Conservation (phyloP, 768 basidiomycete species). For the Lyophyllum decastes region DNA sequence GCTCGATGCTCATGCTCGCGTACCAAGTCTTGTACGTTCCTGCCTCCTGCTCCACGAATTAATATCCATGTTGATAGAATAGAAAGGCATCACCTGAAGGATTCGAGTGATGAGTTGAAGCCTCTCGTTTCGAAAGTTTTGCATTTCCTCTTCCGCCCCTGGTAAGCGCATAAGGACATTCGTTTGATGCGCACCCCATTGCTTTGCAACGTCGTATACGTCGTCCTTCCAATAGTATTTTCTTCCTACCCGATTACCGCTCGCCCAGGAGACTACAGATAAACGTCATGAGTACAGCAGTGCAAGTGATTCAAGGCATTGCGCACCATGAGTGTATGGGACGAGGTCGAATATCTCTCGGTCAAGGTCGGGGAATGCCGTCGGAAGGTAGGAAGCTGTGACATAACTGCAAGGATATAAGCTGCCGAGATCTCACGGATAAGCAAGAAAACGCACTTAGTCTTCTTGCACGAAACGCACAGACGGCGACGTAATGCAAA, state of each 20-base stretch:
- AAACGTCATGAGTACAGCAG: background rate
- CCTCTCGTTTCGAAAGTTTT: slow-evolving; percentile 8
- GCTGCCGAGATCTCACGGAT: background rate
- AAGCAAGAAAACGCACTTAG: slow-evolving; percentile 19
- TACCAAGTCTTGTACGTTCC: background rate
- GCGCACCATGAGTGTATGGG: slow-evolving; percentile 31
- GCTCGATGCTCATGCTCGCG: background rate
- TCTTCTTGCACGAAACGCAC: slow-evolving; percentile 27
- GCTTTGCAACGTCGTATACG: slow-evolving; percentile 22
- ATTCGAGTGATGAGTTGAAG: background rate
- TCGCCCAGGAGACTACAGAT: slow-evolving; percentile 27
- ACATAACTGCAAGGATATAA: slow-evolving; percentile 25
- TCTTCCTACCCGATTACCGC: slow-evolving; percentile 24
- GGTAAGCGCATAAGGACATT: slow-evolving; percentile 9
- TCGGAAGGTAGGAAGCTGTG: slow-evolving; percentile 21
- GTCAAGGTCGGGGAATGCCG: slow-evolving; percentile 28
- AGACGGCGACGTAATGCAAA: slow-evolving; percentile 26
- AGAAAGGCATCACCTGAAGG: background rate
- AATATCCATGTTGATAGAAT: background rate
- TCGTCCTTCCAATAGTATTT: slow-evolving; percentile 36
- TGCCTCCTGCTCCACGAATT: background rate
- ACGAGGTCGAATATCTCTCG: slow-evolving; percentile 26
- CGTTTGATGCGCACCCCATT: slow-evolving; percentile 18
- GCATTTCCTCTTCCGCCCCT: slow-evolving; percentile 25
- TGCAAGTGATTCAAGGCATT: background rate